Base-by-base conservation (phyloP, 2,329 filamentous ascomycete genomes). In the Aspergillus flavus region DNA sequence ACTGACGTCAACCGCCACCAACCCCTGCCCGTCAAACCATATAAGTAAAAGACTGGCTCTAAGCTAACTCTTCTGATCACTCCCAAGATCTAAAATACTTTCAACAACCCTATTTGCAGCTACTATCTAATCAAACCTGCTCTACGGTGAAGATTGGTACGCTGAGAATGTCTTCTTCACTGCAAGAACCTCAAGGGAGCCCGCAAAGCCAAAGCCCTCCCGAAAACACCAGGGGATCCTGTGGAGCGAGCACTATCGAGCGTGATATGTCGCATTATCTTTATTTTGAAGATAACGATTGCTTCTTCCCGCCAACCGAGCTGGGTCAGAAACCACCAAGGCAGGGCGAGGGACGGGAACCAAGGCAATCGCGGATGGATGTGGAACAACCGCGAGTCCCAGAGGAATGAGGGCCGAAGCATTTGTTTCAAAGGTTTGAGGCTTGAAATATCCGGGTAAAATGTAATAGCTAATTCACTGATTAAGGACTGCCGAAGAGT, bases 261-360 rank as follows among this genome's bases (percentile, higher is more conserved):
- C 66, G 69, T 6, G 66, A 72, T 26, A 26, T 75, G 21, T 70
- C 71, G 32, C 74, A 78, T 66, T 69, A 72, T 63, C 74, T 77
- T 21, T 71, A 76, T 58, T 77, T 73, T 32, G 73, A 77, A 62
- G 75, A 78, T 53, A 76, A 77, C 54, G 72, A 73, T 39, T 68
- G 69, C 58, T 78, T 78, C 61, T 78, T 78, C 50, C 73, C 74
- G 30, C 74, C 74, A 3, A 66, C 52, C 43, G 70, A 70, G 69
- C 61, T 75, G 9, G 72, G 72, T 2, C 68, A 73, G 57, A 64
- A 69, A 9, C 58, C 43, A 16, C 62, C 50, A 26, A 45, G 26
- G 4, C 53, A 58, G 50, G 34, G 28, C 19, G 41, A 46, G 41
- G 21, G 46, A 43, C 43, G 26, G 43, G 23, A 16, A 48, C 48